A percentile compares a stretch with the other conserved stretches of the same genome.
Evolutionary conservation across 108 stramenopile genomes (phyloP).

Genomic region (Nitzschia inconspicua): DNA sequence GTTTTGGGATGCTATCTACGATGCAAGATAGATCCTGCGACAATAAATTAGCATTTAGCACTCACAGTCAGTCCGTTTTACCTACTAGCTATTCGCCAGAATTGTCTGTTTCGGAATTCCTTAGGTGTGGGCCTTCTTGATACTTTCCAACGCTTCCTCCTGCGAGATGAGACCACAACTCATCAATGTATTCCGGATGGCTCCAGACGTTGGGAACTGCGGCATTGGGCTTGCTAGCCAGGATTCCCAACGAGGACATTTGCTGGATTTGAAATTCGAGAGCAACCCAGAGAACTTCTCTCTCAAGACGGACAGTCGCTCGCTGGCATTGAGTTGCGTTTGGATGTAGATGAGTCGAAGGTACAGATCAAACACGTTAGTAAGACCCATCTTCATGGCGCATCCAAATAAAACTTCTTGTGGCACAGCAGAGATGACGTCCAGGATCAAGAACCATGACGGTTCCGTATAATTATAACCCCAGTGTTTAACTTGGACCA

Average conservation of each 20-base stretch:
- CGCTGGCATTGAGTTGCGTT: constrained; percentile 25
- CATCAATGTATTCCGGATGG: constrained; percentile 32
- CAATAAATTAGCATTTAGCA: background rate
- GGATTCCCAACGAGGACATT: constrained; percentile 13
- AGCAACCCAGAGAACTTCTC: constrained; percentile 26
- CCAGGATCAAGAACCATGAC: constrained; percentile 53
- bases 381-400: constrained; percentile 49
- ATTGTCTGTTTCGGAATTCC: background rate
- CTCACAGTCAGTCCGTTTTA: background rate
- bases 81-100: background rate
- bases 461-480: constrained; percentile 61
- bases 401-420: constrained; percentile 53
- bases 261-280: constrained; percentile 14
- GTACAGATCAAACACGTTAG: constrained; percentile 38
- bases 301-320: constrained; percentile 26
- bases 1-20: constrained; percentile 28
- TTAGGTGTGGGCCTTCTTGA: constrained; percentile 16
- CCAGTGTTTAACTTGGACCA: constrained; percentile 53
- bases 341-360: constrained; percentile 53
- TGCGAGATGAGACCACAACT: constrained; percentile 35
- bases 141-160: constrained; percentile 36
- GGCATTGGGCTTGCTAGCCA: constrained; percentile 22
- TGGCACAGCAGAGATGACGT: constrained; percentile 41
- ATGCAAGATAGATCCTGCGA: background rate
- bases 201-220: constrained; percentile 19